Base-by-base conservation (phyloP, 192 early-diverging fungal genomes). In the Entrophospora sp. region DNA sequence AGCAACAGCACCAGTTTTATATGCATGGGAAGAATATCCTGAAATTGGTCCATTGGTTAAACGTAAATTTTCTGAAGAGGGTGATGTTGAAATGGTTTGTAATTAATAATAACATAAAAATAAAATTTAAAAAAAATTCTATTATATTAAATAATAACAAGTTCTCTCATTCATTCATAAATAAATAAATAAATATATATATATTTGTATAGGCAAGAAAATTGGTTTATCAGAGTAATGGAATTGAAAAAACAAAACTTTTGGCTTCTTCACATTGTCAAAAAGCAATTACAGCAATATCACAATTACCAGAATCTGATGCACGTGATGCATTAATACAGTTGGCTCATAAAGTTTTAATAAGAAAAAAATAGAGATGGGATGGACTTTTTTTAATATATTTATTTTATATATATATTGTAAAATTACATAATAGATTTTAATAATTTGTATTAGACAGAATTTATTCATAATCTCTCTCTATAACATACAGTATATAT, bases 1-100 rank as follows among this genome's bases (percentile, higher is more conserved):
- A 46, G 95, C 93, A 0, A 95, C 93, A 9, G 93, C 94, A 0
- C 96, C 96, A 0, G 91, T 98, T 0, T 75, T 98, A 35, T 98
- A 87, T 73, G 94, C 96, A 5, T 91, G 89, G 76, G 87, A 95
- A 48, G 84, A 92, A 74, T 91, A 77, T 66, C 86, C 92, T 4
- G 87, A 93, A 69, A 77, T 98, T 36, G 83, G 87, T 3, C 84
- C 83, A 18, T 71, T 95, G 38, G 91, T 96, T 27, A 86, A 91
- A 44, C 90, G 96, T 43, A 87, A 92, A 55, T 98, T 98, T 71
- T 72, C 73, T 13, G 28, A 83, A 7, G 64, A 78, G 10, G 91
- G 90, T 9, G 96, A 98, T 72, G 87, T 85, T 12, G 81, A 88
- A 25, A 79, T 55, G 74, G 90, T 89, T 68, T 36, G 20, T n/a